phyloP scores from a whole-genome alignment of 2,329 filamentous ascomycete species.

The Neofusicoccum sp. region DNA sequence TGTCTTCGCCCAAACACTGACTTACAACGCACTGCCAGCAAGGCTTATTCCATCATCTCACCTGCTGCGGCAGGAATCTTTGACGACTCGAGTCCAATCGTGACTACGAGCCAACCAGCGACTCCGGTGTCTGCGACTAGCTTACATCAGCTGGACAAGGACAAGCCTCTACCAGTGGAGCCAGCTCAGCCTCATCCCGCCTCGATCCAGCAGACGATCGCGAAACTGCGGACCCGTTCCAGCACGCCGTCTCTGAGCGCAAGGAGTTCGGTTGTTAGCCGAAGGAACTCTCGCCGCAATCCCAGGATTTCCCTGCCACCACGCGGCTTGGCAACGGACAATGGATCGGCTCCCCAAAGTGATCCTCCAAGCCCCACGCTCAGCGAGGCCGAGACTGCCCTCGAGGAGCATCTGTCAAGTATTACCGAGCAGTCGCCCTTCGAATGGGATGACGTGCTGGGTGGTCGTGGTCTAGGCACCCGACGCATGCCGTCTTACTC shows the following conservation, averaged over 20 bases:
- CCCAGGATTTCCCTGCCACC: background rate
- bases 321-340: background rate
- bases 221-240: background rate
- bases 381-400: constrained; percentile 44
- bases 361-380: constrained; percentile 42
- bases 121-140: background rate
- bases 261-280: no score
- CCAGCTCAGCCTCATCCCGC: background rate
- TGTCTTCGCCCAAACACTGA: constrained; percentile 23
- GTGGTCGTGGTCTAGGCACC: constrained; percentile 9
- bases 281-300: no score
- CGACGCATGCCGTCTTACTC: background rate
- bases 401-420: constrained; percentile 25
- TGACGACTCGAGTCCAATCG: constrained; percentile 21
- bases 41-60: constrained; percentile 24
- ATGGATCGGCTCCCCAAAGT: constrained; percentile 12
- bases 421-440: constrained; percentile 6
- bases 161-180: constrained; percentile 9
- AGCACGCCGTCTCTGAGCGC: background rate
- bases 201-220: background rate
- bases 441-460: constrained; percentile 15
- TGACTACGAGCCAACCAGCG: constrained; percentile 8
- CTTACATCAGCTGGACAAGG: background rate
- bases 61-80: constrained; percentile 29
- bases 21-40: constrained; percentile 21